Conservation (phyloP, 2,329 filamentous ascomycete species). For the Diaporthe citrichinensis region DNA sequence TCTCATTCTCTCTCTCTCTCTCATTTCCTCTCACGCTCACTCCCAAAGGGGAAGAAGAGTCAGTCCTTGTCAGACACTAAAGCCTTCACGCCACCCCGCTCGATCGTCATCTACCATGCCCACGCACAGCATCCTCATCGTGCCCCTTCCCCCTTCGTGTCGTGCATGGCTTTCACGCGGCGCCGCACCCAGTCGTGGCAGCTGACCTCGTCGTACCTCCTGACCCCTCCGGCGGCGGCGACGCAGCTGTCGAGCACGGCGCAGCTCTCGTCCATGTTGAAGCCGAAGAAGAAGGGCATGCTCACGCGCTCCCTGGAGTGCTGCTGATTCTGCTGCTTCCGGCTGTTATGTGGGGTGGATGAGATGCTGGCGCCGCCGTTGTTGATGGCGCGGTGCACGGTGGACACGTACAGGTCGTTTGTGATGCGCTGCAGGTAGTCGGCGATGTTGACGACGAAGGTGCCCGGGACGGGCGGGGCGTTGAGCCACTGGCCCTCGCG, state of each 20-base stretch:
- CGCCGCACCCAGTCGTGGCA: conserved; percentile 57
- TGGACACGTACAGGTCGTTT: conserved; percentile 63
- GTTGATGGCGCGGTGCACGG: conserved; percentile 64
- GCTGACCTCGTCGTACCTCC: conserved; percentile 56
- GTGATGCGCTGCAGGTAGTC: conserved; percentile 66
- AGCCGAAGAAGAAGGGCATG: conserved; percentile 63
- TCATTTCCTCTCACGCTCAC: background rate
- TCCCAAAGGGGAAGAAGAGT: background rate
- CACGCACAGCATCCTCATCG: background rate
- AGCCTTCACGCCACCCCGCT: background rate
- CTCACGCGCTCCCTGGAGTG: conserved; percentile 54
- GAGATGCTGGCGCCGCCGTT: conserved; percentile 44
- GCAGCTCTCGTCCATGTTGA: conserved; percentile 57
- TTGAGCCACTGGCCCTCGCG: conserved; percentile 57
- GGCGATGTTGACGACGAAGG: conserved; percentile 66
- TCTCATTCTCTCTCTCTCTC: background rate
- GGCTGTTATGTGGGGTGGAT: background rate
- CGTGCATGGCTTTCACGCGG: conserved; percentile 53
- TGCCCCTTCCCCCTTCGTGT: conserved; percentile 34
- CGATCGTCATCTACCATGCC: background rate
- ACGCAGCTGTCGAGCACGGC: conserved; percentile 56
- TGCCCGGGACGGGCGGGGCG: conserved; percentile 55
- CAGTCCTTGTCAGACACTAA: background rate
- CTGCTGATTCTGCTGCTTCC: background rate
- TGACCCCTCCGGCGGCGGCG: conserved; percentile 48